Percentiles rank a stretch among this genome's conserved stretches.
phyloP scores from a whole-genome alignment of 257 asterid species.

The Oldenlandia corymbosa region DNA sequence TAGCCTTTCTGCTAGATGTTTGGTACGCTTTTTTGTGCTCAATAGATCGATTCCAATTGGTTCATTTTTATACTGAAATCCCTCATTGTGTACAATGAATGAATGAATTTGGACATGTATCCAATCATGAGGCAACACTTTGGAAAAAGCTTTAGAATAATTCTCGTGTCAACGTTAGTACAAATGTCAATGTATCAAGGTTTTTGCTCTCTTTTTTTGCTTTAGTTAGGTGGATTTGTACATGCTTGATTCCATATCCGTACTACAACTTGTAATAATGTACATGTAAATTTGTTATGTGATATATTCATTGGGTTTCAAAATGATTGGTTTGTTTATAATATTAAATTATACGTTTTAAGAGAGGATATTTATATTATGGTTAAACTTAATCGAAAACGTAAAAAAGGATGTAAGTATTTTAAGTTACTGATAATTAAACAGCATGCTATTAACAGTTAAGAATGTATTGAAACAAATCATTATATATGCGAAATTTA shows the following conservation, averaged over 20 bases:
- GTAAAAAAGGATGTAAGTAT: no score
- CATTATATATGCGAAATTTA: no score
- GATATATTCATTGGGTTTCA: no score
- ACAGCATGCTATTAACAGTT: no score
- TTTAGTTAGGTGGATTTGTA: not conserved
- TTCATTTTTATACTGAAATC: slow-evolving; percentile 7
- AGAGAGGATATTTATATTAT: no score
- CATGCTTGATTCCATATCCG: slow-evolving; percentile 2
- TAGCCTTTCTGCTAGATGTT: slow-evolving; percentile 17
- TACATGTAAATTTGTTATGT: no score
- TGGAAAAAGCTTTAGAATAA: slow-evolving; percentile 1
- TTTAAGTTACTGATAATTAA: no score
- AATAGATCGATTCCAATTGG: not conserved
- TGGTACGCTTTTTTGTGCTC: not conserved
- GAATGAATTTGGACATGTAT: slow-evolving; percentile 11
- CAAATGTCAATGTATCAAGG: slow-evolving; percentile 6
- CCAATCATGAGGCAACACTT: slow-evolving; percentile 13
- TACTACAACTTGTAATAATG: not conserved
- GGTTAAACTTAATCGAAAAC: no score
- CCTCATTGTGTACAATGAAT: not conserved
- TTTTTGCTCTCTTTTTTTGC: not conserved
- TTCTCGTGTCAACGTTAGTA: not conserved
- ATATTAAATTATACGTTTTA: no score
- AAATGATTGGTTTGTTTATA: no score
- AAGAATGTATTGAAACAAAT: no score